Conservation (phyloP, 257 asterid genomes). For the Thymus mandschuricus region DNA sequence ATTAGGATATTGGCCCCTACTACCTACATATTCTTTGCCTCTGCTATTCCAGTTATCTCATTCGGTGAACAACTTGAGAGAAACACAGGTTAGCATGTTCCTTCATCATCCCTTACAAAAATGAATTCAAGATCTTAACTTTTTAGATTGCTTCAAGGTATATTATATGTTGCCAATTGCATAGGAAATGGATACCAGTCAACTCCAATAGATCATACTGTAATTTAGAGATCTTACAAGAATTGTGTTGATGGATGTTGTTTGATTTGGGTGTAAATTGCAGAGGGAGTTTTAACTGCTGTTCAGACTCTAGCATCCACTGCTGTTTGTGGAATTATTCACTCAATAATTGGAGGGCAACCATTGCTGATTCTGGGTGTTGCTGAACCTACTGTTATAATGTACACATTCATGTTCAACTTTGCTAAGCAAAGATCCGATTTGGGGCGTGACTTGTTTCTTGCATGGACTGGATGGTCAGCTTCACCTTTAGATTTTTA, state of each 20-base stretch:
- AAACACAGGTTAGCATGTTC: constrained; percentile 52
- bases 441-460: constrained; percentile 77
- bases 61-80: constrained; percentile 87
- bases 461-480: constrained; percentile 97
- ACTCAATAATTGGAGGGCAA: constrained; percentile 95
- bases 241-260: background rate
- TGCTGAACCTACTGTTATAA: constrained; percentile 95
- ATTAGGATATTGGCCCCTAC: constrained; percentile 89
- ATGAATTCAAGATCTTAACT: background rate
- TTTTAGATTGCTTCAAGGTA: background rate
- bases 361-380: constrained; percentile 89
- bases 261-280: constrained; percentile 21
- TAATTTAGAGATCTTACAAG: background rate
- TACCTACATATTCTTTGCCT: constrained; percentile 78
- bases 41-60: constrained; percentile 87
- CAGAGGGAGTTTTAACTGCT: constrained; percentile 91
- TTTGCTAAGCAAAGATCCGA: constrained; percentile 80
- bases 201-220: constrained; percentile 3
- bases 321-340: constrained; percentile 86
- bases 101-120: background rate
- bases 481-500: constrained; percentile 17
- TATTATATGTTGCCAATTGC: background rate
- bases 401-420: constrained; percentile 96
- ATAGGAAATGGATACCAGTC: background rate
- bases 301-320: constrained; percentile 93